Evolutionary conservation across 2,329 filamentous ascomycete genomes (phyloP), one percentile per base, ranked within the genome.

Genomic region (Colletotrichum limetticola): DNA sequence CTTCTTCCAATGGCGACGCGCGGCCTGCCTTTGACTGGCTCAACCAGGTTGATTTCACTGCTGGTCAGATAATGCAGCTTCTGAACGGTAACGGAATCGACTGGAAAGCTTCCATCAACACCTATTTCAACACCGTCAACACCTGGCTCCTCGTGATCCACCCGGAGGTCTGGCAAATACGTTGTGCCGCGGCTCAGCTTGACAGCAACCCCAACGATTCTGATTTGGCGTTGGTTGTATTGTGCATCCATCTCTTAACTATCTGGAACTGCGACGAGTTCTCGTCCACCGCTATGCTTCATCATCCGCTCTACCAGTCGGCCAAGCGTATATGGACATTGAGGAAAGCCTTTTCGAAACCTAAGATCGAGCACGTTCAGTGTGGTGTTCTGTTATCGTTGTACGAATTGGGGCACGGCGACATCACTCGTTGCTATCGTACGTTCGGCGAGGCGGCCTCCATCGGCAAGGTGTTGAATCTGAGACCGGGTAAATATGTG

Each of bases 381-480:
- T 84, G 82, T 70, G 82, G 81, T 32, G 79, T 84, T 24, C 76
- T 86, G 68, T 75, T 86, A 55, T 82, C 83, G 5, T 77, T 86
- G 55, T 86, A 84, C 75, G 84, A 86, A 74, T 85, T 85, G 72
- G 84, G 84, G 2, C 84, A 86, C 71, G 84, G 84, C 37, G 81
- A 84, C 42, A 79, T 82, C 37, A 76, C 78, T 63, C 78, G 82
- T n/a, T 83, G 84, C 28, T 86, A 86, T 73, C 77, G 83, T 35
- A 85, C 84, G 11, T 78, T 86, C 11, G 83, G 83, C 42, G 83
- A 86, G 75, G 80, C 82, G 1, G 82, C 80, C n/a, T 80, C 81
- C 5, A 80, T 80, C 59, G 81, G 82, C 14, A 77, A 81, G 28
- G 76, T 82, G 8, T 65, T 85, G 46, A 79, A 77, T 5, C 79